Conservation (phyloP, 2,329 filamentous ascomycete species). For the Myotisia sp. region DNA sequence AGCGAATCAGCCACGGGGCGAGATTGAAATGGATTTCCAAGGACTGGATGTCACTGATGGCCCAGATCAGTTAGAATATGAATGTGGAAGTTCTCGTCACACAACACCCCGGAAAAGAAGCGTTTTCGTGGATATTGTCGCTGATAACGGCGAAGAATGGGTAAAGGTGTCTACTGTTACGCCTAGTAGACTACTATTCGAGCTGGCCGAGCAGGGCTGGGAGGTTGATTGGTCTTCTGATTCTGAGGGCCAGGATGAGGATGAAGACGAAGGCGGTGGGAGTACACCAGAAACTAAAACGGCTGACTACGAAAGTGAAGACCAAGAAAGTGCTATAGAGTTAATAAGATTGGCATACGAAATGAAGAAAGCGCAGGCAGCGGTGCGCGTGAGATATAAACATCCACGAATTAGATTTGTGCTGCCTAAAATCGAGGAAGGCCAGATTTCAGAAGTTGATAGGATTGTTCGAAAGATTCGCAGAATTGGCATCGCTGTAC, state of each 20-base stretch:
- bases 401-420: conserved; percentile 47
- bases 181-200: conserved; percentile 49
- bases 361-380: conserved; percentile 43
- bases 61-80: conserved; percentile 6
- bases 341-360: conserved; percentile 47
- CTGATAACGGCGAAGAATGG: conserved; percentile 50
- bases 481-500: conserved; percentile 33
- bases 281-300: conserved; percentile 17
- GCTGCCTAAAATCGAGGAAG: conserved; percentile 43
- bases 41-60: conserved; percentile 8
- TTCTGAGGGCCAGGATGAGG: conserved; percentile 30
- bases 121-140: conserved; percentile 50
- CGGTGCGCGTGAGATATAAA: conserved; percentile 44
- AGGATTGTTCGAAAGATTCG: conserved; percentile 42
- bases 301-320: conserved; percentile 29
- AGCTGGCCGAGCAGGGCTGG: conserved; percentile 56
- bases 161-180: conserved; percentile 54
- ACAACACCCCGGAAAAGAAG: conserved; percentile 30
- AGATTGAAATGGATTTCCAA: background rate
- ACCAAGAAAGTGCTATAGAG: conserved; percentile 43
- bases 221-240: conserved; percentile 35
- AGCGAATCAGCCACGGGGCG: conserved; percentile 9
- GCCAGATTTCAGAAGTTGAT: conserved; percentile 41
- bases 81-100: background rate
- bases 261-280: too few relatives aligned